phyloP scores from a whole-genome alignment of 768 basidiomycete species.

The Tylopilus sp. region DNA sequence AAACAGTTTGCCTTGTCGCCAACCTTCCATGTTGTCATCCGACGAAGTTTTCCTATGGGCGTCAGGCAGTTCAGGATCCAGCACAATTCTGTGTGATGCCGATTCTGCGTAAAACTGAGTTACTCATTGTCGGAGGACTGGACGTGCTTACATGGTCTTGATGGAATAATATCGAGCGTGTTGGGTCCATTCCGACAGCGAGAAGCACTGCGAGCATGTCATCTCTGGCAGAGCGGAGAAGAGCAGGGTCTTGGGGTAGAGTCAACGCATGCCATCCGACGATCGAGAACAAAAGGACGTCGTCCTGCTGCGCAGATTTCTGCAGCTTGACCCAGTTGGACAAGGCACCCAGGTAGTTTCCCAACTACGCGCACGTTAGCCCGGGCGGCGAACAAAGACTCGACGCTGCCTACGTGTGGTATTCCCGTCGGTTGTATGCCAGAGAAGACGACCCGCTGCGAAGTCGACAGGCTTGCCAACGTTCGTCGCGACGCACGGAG shows the following conservation, averaged over 20 bases:
- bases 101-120: slow-evolving; percentile 50
- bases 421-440: slow-evolving; percentile 94
- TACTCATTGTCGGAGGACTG: neutral
- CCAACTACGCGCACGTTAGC: slow-evolving; percentile 52
- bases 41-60: slow-evolving; percentile 72
- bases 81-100: slow-evolving; percentile 78
- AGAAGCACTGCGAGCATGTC: slow-evolving; percentile 83
- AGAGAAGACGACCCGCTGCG: slow-evolving; percentile 62
- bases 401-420: slow-evolving; percentile 61
- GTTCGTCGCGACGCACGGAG: slow-evolving; percentile 4
- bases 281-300: slow-evolving; percentile 77
- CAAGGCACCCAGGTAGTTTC: slow-evolving; percentile 90
- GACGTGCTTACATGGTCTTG: slow-evolving; percentile 73
- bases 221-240: slow-evolving; percentile 56
- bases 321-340: slow-evolving; percentile 87
- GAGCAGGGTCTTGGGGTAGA: slow-evolving; percentile 76
- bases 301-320: slow-evolving; percentile 49
- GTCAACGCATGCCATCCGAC: slow-evolving; percentile 96
- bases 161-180: slow-evolving; percentile 71
- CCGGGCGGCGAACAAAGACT: neutral
- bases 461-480: neutral
- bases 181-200: slow-evolving; percentile 81
- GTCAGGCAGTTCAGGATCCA: slow-evolving; percentile 90
- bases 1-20: slow-evolving; percentile 2
- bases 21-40: slow-evolving; percentile 99